These are phyloP conservation scores for Linum usitatissimum DNA, from an alignment of 345 rosid species.

Conservation along the genomic window DNA sequence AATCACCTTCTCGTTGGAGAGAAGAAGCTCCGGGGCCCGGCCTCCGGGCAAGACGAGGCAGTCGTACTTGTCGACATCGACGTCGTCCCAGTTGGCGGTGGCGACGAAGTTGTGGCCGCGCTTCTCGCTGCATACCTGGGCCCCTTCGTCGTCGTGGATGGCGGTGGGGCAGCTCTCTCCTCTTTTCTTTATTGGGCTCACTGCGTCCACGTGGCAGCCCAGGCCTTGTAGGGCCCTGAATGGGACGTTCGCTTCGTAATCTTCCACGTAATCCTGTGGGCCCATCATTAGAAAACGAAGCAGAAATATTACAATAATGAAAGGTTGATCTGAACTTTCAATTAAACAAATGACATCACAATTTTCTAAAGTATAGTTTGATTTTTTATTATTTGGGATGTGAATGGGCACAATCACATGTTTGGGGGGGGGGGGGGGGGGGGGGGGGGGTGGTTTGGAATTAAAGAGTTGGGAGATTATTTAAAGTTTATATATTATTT, in stretches of 20 bases:
- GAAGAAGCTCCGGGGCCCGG: constrained; percentile 39
- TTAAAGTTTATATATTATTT: too few relatives aligned
- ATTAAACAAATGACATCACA: too few relatives aligned
- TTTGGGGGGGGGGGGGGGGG: too few relatives aligned
- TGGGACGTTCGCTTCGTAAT: constrained; percentile 35
- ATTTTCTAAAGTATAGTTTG: too few relatives aligned
- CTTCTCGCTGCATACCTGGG: constrained; percentile 33
- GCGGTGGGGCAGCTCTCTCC: constrained; percentile 37
- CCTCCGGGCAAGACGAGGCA: constrained; percentile 45
- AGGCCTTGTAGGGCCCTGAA: constrained; percentile 39
- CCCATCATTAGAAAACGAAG: background rate
- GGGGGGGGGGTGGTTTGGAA: too few relatives aligned
- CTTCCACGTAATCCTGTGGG: constrained; percentile 43
- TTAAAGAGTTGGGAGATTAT: too few relatives aligned
- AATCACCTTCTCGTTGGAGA: constrained; percentile 30
- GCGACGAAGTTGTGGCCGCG: constrained; percentile 34
- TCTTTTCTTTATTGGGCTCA: constrained; percentile 38
- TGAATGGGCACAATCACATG: too few relatives aligned
- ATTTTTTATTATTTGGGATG: too few relatives aligned
- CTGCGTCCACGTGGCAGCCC: constrained; percentile 38
- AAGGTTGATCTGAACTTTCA: background rate
- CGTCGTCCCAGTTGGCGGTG: constrained; percentile 34
- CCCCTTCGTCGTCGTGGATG: constrained; percentile 36
- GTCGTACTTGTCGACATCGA: constrained; percentile 30
- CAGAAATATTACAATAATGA: background rate